These are phyloP conservation scores for Arctostaphylos glauca DNA, from an alignment of 148 eudicot genomes.

Conservation along the genomic window DNA sequence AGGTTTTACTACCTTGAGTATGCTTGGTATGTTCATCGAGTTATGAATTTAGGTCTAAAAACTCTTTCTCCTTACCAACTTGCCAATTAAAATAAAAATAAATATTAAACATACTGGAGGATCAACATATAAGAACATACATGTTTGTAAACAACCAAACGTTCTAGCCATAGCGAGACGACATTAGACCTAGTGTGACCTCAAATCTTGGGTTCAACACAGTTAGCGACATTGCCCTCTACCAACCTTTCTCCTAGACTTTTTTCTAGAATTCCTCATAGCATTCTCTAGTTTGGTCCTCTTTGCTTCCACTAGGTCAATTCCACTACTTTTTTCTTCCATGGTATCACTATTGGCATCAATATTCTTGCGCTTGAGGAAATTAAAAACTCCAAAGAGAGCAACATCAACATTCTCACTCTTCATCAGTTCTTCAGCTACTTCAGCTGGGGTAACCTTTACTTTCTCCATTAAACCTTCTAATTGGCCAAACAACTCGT, in stretches of 20 bases:
- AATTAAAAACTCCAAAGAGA: conserved; percentile 30
- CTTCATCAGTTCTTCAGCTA: conserved; percentile 46
- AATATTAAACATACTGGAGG: background rate
- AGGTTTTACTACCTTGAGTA: too few relatives aligned
- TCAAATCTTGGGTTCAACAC: background rate
- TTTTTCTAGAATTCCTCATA: background rate
- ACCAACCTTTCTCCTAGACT: background rate
- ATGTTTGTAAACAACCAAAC: background rate
- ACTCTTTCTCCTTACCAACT: too few relatives aligned
- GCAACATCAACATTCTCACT: conserved; percentile 29
- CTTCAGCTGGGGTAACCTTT: conserved; percentile 40
- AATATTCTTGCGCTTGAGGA: conserved; percentile 24
- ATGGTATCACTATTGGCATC: background rate
- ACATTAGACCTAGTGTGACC: background rate
- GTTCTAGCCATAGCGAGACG: background rate
- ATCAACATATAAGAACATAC: background rate
- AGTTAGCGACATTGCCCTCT: background rate
- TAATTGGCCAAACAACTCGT: conserved; percentile 20
- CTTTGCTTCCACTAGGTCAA: background rate
- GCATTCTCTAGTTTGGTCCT: background rate
- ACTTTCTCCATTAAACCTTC: conserved; percentile 25
- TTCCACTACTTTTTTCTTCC: background rate
- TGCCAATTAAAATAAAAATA: too few relatives aligned
- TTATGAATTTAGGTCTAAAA: too few relatives aligned
- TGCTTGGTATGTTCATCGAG: too few relatives aligned